These are phyloP conservation scores for Cercospora zeina DNA, from an alignment of 2,329 filamentous ascomycete species.

Conservation along the genomic window DNA sequence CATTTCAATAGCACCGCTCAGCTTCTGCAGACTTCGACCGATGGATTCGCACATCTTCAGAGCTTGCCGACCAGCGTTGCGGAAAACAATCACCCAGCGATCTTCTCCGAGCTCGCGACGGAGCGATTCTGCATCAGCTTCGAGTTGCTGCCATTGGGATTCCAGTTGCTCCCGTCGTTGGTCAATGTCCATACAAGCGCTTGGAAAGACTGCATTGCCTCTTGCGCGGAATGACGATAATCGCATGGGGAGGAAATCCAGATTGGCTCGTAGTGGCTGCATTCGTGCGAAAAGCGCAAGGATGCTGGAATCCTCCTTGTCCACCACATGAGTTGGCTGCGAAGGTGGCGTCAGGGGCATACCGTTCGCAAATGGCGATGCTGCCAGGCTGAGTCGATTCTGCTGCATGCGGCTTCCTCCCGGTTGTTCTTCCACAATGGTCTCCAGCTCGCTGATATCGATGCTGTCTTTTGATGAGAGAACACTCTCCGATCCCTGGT, in stretches of 20 bases:
- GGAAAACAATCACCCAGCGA: slow-evolving; percentile 92
- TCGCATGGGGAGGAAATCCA: slow-evolving; percentile 95
- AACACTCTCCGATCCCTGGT: slow-evolving; percentile 71
- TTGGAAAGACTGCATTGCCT: slow-evolving; percentile 78
- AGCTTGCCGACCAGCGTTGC: slow-evolving; percentile 86
- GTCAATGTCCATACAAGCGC: slow-evolving; percentile 84
- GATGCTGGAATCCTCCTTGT: slow-evolving; percentile 82
- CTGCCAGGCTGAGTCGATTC: slow-evolving; percentile 68
- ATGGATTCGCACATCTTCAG: slow-evolving; percentile 97
- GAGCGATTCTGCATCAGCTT: slow-evolving; percentile 85
- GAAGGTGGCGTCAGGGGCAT: slow-evolving; percentile 55
- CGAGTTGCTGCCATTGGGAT: slow-evolving; percentile 80
- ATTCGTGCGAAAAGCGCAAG: slow-evolving; percentile 90
- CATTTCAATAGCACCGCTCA: slow-evolving; percentile 75
- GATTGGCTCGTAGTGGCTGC: slow-evolving; percentile 86
- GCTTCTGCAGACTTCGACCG: slow-evolving; percentile 78
- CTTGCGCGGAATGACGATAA: slow-evolving; percentile 80
- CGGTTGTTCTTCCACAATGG: slow-evolving; percentile 86
- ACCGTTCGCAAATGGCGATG: slow-evolving; percentile 53
- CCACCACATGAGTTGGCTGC: slow-evolving; percentile 42
- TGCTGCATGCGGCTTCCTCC: slow-evolving; percentile 48
- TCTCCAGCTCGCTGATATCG: slow-evolving; percentile 87
- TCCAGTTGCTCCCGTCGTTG: slow-evolving; percentile 73
- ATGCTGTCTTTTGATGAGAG: slow-evolving; percentile 54
- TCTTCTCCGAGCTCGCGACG: slow-evolving; percentile 91